These are phyloP conservation scores for Agaricus subrufescens DNA, from an alignment of 768 basidiomycete genomes.

Conservation along the genomic window DNA sequence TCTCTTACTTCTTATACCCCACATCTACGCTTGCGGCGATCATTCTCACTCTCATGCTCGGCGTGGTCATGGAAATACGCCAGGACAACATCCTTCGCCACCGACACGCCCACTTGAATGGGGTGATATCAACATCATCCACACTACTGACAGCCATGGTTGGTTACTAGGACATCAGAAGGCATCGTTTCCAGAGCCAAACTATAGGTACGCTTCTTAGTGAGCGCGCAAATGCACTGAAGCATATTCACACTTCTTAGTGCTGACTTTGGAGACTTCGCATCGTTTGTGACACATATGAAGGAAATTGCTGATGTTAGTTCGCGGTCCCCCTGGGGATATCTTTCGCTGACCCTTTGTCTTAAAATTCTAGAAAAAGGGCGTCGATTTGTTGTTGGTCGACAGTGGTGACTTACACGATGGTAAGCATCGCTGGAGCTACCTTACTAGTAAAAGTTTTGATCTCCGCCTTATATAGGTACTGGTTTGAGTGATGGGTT, in stretches of 20 bases:
- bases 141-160: conserved; percentile 79
- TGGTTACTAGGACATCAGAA: conserved; percentile 82
- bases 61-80: conserved; percentile 30
- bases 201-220: conserved; percentile 36
- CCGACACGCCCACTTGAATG: conserved; percentile 71
- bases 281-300: conserved; percentile 84
- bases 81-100: conserved; percentile 38
- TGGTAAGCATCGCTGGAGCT: conserved; percentile 27
- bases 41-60: conserved; percentile 3
- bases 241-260: conserved; percentile 14
- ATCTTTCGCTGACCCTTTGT: background rate
- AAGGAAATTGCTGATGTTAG: conserved; percentile 61
- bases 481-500: conserved; percentile 78
- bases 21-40: conserved; percentile 1
- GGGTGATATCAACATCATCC: conserved; percentile 87
- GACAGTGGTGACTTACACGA: conserved; percentile 81
- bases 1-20: background rate
- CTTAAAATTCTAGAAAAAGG: conserved; percentile 39
- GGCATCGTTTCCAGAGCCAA: conserved; percentile 64
- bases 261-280: conserved; percentile 66
- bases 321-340: background rate
- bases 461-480: conserved; percentile 30
- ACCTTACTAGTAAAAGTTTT: background rate
- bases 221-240: too few relatives aligned
- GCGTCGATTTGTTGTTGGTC: conserved; percentile 80